Conservation (phyloP, 495 filamentous ascomycete genomes). For the Achaetomiella virescens region DNA sequence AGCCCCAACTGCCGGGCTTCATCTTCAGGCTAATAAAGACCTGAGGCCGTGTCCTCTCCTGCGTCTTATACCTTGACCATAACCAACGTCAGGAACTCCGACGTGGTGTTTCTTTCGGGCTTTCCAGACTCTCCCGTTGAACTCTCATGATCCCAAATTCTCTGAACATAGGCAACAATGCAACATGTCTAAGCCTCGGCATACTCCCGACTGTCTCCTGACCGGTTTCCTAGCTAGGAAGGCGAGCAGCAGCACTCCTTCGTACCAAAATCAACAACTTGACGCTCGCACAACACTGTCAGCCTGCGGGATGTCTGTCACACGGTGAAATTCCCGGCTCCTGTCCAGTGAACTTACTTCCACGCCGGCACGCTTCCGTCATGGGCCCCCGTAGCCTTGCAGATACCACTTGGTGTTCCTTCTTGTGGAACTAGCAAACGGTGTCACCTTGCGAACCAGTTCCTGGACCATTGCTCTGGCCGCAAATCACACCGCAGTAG, state of each 20-base stretch:
- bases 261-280: slow-evolving; percentile 6
- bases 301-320: slow-evolving; percentile 1
- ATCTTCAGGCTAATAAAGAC: slow-evolving; percentile 6
- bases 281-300: neutral
- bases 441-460: neutral
- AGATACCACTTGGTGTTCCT: slow-evolving; percentile 17
- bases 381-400: neutral
- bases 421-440: slow-evolving; percentile 5
- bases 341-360: neutral
- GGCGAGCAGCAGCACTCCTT: neutral
- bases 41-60: neutral
- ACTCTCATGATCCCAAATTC: no score
- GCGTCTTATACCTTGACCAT: no score
- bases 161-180: neutral
- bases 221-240: slow-evolving; percentile 11
- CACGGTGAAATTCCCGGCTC: neutral
- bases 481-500: neutral
- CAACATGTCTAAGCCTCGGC: neutral
- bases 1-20: neutral
- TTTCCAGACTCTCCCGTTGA: neutral
- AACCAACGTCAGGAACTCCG: neutral
- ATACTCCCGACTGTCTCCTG: neutral
- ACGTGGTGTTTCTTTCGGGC: neutral
- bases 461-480: neutral
- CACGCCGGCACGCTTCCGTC: neutral